Evolutionary conservation across 1,284 basidiomycete genomes (phyloP).

Genomic region (Xerocomus subilludens): DNA sequence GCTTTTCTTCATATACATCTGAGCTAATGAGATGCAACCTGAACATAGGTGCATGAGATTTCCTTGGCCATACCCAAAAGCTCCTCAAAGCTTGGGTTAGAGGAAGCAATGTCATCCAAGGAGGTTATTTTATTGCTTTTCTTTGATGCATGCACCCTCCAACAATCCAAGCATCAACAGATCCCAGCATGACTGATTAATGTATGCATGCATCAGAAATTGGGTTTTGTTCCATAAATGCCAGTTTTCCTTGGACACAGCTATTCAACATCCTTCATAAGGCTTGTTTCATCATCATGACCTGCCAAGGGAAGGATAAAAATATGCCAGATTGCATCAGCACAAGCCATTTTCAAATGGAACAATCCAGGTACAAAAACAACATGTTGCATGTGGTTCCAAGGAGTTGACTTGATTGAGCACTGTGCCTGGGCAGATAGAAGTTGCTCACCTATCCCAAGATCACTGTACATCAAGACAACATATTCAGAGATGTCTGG

Average conservation of each 20-base stretch:
- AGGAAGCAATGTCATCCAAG: not conserved
- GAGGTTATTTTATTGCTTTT: not conserved
- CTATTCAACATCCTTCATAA: not conserved
- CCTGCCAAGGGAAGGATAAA: conserved; percentile 27
- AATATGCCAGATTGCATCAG: conserved; percentile 47
- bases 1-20: not conserved
- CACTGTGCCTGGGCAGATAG: conserved; percentile 1
- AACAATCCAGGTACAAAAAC: conserved; percentile 49
- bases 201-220: not conserved
- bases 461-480: conserved; percentile 46
- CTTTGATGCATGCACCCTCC: not conserved
- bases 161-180: not conserved
- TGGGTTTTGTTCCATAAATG: not conserved
- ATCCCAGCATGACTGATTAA: not conserved
- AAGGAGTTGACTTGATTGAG: conserved; percentile 34
- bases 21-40: not conserved
- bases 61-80: not conserved
- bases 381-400: conserved; percentile 39
- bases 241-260: not conserved
- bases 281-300: conserved; percentile 20
- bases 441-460: conserved; percentile 42
- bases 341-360: conserved; percentile 54
- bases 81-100: not conserved
- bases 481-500: conserved; percentile 38
- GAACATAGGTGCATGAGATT: not conserved